These are phyloP conservation scores for Mucor racemosus DNA, from an alignment of 371 early-diverging fungal species.

Conservation along the genomic window DNA sequence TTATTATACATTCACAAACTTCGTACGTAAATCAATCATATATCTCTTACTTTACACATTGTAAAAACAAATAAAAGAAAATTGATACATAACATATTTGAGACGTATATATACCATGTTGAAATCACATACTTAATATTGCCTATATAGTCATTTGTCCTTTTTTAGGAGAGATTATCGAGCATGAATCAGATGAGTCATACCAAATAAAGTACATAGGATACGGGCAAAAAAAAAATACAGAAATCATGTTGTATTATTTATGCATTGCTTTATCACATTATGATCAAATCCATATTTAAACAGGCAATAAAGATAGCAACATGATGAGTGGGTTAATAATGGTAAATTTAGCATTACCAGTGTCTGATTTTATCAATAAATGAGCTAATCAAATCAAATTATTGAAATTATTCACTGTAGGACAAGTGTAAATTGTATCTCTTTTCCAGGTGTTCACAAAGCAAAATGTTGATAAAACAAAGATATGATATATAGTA, in stretches of 20 bases:
- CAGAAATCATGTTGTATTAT: background rate
- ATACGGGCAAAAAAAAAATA: background rate
- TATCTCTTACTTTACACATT: too few species aligned
- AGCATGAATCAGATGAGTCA: background rate
- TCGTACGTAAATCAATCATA: too few species aligned
- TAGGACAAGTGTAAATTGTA: constrained; percentile 3
- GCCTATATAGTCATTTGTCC: background rate
- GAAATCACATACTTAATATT: background rate
- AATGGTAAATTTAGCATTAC: background rate
- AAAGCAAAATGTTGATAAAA: background rate
- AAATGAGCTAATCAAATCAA: too few species aligned
- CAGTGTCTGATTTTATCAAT: too few species aligned
- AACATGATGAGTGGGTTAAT: background rate
- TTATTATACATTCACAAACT: too few species aligned
- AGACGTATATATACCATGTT: background rate
- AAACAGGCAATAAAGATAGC: background rate
- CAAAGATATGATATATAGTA: background rate
- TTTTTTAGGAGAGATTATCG: background rate
- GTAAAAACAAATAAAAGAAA: too few species aligned
- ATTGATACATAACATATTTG: too few species aligned
- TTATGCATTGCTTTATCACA: background rate
- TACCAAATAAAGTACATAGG: background rate
- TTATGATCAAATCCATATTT: too few species aligned
- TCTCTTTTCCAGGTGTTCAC: background rate
- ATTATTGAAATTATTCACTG: background rate